Evolutionary conservation across 1,139 yeast genomes (phyloP).

Genomic region (Zhuliangozyma parablackwelliae): DNA sequence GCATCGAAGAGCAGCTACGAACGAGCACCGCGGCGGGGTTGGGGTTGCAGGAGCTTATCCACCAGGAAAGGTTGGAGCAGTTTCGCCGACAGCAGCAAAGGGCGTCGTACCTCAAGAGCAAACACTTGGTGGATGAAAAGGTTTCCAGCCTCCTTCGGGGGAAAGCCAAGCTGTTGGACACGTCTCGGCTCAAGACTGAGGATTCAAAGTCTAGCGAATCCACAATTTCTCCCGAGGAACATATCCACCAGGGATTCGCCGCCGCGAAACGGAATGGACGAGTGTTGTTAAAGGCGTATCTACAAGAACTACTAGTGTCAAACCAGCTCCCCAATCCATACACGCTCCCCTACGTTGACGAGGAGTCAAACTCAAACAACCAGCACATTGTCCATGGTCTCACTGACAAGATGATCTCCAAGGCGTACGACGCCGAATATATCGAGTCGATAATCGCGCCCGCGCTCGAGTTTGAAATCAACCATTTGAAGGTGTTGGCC

Average conservation of each 20-base stretch:
- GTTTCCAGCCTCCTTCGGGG: conserved; percentile 6
- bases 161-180: conserved; percentile 1
- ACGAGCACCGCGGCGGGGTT: no score
- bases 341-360: conserved; percentile 22
- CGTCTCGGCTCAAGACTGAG: not conserved
- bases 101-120: conserved; percentile 2
- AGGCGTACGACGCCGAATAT: conserved; percentile 29
- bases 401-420: conserved; percentile 2
- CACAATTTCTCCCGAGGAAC: no score
- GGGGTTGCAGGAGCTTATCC: not conserved
- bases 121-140: conserved; percentile 2
- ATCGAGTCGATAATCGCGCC: conserved; percentile 35
- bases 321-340: conserved; percentile 31
- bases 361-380: conserved; percentile 3
- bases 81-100: conserved; percentile 3
- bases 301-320: conserved; percentile 25
- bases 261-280: not conserved
- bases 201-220: no score
- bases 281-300: conserved; percentile 20
- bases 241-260: no score
- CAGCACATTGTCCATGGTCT: conserved; percentile 2
- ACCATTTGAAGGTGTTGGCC: conserved; percentile 21
- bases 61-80: conserved; percentile 1
- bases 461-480: conserved; percentile 32
- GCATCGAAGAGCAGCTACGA: no score